A percentile compares a stretch with the other conserved stretches of the same genome.
Conservation (phyloP, 2,329 filamentous ascomycete species). For the Teratosphaeria nubilosa region DNA sequence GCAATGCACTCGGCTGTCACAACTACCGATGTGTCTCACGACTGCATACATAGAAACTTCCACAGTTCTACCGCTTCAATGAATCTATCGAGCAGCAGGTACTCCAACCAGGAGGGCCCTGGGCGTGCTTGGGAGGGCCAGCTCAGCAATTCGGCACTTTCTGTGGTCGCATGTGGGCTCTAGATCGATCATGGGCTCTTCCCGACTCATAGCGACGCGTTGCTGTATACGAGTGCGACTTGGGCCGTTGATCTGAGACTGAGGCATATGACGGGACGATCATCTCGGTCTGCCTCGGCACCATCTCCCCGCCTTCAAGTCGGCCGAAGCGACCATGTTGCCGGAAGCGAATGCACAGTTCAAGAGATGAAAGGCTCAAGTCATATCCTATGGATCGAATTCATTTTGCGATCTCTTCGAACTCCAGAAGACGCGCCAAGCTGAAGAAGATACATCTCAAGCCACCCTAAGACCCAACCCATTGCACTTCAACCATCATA, state of each 20-base stretch:
- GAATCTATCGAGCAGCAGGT: no score
- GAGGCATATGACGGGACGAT: background rate
- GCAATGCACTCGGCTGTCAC: no score
- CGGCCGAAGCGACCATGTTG: background rate
- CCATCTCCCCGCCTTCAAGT: background rate
- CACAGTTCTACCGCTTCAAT: no score
- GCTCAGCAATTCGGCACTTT: no score
- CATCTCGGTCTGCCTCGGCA: background rate
- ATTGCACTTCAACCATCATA: background rate
- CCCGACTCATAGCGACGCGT: no score
- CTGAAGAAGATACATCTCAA: background rate
- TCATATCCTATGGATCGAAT: background rate
- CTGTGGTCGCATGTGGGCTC: no score
- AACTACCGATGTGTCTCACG: no score
- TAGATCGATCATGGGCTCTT: no score
- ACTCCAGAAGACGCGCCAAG: background rate
- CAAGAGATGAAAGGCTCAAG: background rate
- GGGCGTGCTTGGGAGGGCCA: no score
- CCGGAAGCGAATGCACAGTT: background rate
- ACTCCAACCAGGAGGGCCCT: no score
- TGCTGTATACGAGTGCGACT: background rate
- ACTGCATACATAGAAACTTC: no score
- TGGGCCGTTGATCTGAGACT: no score
- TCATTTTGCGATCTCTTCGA: background rate
- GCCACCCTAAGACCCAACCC: background rate